phyloP scores from a whole-genome alignment of 2,329 filamentous ascomycete genomes.

The Diaporthe sp. region DNA sequence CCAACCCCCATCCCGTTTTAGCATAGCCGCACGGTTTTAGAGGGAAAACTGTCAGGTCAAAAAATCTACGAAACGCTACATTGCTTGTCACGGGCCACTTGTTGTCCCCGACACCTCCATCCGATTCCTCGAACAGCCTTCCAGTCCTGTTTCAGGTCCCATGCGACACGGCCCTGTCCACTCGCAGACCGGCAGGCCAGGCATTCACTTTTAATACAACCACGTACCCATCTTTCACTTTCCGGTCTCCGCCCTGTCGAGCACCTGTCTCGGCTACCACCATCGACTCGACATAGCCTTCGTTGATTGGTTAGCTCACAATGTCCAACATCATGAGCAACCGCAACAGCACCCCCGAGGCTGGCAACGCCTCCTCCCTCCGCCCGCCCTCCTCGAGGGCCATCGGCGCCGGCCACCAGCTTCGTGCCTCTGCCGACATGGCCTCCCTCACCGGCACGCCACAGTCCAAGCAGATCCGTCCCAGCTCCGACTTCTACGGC shows the following conservation, averaged over 20 bases:
- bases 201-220: constrained; percentile 37
- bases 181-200: constrained; percentile 33
- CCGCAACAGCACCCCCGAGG: constrained; percentile 97
- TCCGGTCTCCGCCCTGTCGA: constrained; percentile 30
- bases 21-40: constrained; percentile 18
- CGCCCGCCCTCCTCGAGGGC: constrained; percentile 84
- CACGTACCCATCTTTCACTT: constrained; percentile 34
- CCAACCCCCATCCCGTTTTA: constrained; percentile 16
- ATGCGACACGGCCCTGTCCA: constrained; percentile 39
- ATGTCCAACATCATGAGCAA: constrained; percentile 83
- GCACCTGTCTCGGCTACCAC: constrained; percentile 34
- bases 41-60: constrained; percentile 12
- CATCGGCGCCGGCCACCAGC: constrained; percentile 82
- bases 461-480: constrained; percentile 82
- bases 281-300: constrained; percentile 27
- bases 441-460: constrained; percentile 78
- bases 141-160: constrained; percentile 50
- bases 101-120: constrained; percentile 39
- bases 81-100: constrained; percentile 47
- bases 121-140: constrained; percentile 43
- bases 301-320: constrained; percentile 51
- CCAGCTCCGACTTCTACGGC: constrained; percentile 94
- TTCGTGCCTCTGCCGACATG: constrained; percentile 97
- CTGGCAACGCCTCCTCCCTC: constrained; percentile 81
- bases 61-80: constrained; percentile 50